A percentile compares a stretch with the other conserved stretches of the same genome.
These are phyloP conservation scores for Puccinia coronata DNA, from an alignment of 1,284 basidiomycete species.

Conservation along the genomic window DNA sequence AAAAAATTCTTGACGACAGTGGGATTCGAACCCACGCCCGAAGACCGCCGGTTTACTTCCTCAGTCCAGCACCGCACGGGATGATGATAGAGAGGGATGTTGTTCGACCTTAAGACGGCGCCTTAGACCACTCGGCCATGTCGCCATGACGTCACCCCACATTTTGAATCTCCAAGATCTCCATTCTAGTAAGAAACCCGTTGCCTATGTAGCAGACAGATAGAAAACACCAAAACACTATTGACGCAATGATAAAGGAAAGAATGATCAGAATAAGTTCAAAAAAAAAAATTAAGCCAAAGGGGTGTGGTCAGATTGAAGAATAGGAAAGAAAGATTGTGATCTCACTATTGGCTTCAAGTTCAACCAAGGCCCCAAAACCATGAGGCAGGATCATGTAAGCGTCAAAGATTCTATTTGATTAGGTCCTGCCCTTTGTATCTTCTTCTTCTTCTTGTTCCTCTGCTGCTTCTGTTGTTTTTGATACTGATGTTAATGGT, in stretches of 20 bases:
- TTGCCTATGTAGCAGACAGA: too few species aligned
- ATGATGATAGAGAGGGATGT: neutral
- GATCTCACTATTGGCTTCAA: conserved; percentile 43
- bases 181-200: too few species aligned
- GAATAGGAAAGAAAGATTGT: neutral
- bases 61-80: neutral
- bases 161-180: too few species aligned
- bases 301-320: too few species aligned
- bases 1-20: conserved; percentile 50
- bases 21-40: conserved; percentile 60
- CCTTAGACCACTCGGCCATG: conserved; percentile 42
- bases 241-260: neutral
- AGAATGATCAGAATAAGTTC: neutral
- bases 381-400: conserved; percentile 38
- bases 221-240: neutral
- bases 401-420: neutral
- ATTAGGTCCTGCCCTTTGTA: neutral
- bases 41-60: conserved; percentile 53
- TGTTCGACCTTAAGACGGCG: conserved; percentile 44
- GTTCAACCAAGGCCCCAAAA: conserved; percentile 37
- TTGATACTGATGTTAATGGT: too few species aligned
- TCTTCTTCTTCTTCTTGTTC: neutral
- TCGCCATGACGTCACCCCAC: neutral
- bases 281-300: neutral
- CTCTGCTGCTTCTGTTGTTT: neutral